Evolutionary conservation across 2,329 filamentous ascomycete species (phyloP).

Genomic region (Hymenoscyphus fructigenus): DNA sequence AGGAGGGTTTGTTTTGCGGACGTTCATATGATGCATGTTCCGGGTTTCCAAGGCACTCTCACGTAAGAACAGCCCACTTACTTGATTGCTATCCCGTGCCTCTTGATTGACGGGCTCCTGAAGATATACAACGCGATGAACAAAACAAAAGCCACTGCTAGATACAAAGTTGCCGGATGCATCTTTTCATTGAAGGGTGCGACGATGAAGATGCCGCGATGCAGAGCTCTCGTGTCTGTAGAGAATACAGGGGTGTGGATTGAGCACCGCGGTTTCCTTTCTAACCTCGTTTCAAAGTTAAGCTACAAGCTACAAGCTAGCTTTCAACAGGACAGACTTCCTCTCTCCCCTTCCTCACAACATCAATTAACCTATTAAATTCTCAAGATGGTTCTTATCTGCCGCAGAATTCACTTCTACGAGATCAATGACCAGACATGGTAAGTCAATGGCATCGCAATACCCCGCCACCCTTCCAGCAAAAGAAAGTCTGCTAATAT

Average conservation of each 20-base stretch:
- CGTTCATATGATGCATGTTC: background rate
- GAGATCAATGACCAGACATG: slow-evolving; percentile 68
- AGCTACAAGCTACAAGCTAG: slow-evolving; percentile 3
- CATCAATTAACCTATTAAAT: background rate
- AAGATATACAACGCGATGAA: slow-evolving; percentile 21
- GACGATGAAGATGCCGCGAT: background rate
- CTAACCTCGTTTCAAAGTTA: slow-evolving; percentile 25
- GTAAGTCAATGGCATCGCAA: slow-evolving; percentile 41
- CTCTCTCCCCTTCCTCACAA: background rate
- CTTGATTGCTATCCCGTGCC: slow-evolving; percentile 33
- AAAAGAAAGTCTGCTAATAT: slow-evolving; percentile 13
- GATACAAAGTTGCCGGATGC: slow-evolving; percentile 23
- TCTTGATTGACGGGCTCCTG: slow-evolving; percentile 27
- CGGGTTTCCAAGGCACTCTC: background rate
- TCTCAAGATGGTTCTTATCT: slow-evolving; percentile 47
- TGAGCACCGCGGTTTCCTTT: background rate
- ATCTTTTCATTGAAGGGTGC: slow-evolving; percentile 18
- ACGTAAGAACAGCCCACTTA: slow-evolving; percentile 16
- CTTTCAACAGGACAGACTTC: background rate
- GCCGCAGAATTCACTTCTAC: slow-evolving; percentile 62
- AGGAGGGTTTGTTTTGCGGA: background rate
- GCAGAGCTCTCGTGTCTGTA: background rate
- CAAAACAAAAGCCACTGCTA: slow-evolving; percentile 17
- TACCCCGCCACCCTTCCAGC: background rate
- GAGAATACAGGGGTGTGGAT: background rate